Evolutionary conservation across 2,329 filamentous ascomycete genomes (phyloP).

Genomic region (Paecilomyces dactylethromorphus): DNA sequence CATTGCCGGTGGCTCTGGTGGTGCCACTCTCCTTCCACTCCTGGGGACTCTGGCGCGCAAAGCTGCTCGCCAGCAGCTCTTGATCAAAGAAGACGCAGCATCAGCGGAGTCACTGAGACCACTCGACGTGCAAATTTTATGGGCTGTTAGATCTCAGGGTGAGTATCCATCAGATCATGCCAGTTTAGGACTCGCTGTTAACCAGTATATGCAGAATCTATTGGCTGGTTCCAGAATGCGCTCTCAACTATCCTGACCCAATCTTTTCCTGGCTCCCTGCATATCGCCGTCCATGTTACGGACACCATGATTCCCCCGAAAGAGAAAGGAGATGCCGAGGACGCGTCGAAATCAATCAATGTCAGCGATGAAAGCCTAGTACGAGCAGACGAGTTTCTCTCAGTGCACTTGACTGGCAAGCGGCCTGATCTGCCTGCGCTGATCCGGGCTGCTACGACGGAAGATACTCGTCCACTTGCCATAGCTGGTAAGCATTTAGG

Average conservation of each 20-base stretch:
- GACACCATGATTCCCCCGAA: background rate
- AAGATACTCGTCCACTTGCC: background rate
- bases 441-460: constrained; percentile 5
- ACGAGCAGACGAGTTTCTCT: background rate
- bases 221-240: background rate
- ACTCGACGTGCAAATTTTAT: constrained; percentile 14
- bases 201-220: background rate
- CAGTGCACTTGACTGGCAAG: constrained; percentile 8
- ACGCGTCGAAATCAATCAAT: constrained; percentile 4
- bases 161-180: background rate
- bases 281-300: background rate
- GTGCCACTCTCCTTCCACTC: constrained; percentile 46
- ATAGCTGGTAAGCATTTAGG: background rate
- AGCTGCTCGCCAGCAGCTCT: constrained; percentile 2
- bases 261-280: background rate
- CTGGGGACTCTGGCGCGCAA: constrained; percentile 27
- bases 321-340: background rate
- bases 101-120: background rate
- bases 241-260: background rate
- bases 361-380: constrained; percentile 1
- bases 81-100: constrained; percentile 1
- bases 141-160: background rate
- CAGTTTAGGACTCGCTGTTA: background rate
- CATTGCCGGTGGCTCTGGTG: constrained; percentile 52
- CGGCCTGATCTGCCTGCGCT: constrained; percentile 29